A percentile compares a stretch with the other conserved stretches of the same genome.
These are phyloP conservation scores for Hippophae rhamnoides DNA, from an alignment of 306 rosid genomes.

Conservation along the genomic window DNA sequence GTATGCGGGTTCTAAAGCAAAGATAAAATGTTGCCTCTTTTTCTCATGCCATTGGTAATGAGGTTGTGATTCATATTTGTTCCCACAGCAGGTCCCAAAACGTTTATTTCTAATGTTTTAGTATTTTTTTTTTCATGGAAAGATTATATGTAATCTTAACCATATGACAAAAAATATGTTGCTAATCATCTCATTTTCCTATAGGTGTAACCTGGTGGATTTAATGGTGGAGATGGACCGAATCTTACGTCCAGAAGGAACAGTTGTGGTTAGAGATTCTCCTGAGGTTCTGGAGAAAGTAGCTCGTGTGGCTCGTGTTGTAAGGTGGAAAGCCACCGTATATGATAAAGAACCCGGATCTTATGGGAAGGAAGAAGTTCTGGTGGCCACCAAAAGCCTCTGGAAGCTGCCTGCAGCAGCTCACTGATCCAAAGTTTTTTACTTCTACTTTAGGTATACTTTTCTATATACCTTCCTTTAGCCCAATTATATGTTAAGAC, in stretches of 20 bases:
- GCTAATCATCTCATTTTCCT: constrained; percentile 1
- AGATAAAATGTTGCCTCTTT: too few relatives aligned
- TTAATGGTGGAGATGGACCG: constrained; percentile 93
- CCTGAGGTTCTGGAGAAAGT: constrained; percentile 72
- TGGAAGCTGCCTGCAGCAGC: constrained; percentile 56
- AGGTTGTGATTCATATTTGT: too few relatives aligned
- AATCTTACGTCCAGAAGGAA: constrained; percentile 87
- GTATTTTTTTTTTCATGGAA: too few relatives aligned
- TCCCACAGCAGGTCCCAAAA: too few relatives aligned
- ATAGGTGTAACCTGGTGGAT: constrained; percentile 85
- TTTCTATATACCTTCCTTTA: too few relatives aligned
- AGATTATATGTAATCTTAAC: too few relatives aligned
- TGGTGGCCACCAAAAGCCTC: constrained; percentile 63
- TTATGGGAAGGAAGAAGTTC: constrained; percentile 61
- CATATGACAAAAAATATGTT: too few relatives aligned
- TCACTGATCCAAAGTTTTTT: constrained; percentile 19
- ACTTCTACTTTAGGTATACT: too few relatives aligned
- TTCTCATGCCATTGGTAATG: too few relatives aligned
- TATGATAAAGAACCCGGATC: constrained; percentile 70
- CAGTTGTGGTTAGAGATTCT: constrained; percentile 63
- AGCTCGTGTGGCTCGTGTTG: constrained; percentile 54
- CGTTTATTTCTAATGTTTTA: too few relatives aligned
- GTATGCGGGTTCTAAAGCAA: too few relatives aligned
- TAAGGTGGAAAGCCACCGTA: constrained; percentile 60
- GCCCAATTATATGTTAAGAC: too few relatives aligned